Conservation (phyloP, 768 basidiomycete genomes). For the Tylopilus sp. region DNA sequence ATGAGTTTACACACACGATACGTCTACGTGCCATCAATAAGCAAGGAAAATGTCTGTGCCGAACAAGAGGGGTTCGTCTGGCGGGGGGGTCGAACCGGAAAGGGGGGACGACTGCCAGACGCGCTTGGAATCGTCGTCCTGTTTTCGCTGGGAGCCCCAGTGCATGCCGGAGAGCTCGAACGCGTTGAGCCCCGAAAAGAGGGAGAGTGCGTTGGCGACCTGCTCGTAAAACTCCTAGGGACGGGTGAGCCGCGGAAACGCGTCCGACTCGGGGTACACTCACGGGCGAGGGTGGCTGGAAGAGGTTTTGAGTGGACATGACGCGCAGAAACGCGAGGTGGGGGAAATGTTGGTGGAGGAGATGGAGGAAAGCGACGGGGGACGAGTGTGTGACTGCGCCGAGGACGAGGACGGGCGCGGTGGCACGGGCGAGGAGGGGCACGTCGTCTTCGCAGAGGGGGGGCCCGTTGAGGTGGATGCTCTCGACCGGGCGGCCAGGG, state of each 20-base stretch:
- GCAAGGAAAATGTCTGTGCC: conserved; percentile 28
- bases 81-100: conserved; percentile 26
- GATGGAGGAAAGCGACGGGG: conserved; percentile 54
- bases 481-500: conserved; percentile 63
- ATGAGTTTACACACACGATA: conserved; percentile 7
- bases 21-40: conserved; percentile 26
- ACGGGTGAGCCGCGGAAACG: conserved; percentile 4
- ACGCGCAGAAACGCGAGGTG: conserved; percentile 64
- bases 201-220: conserved; percentile 54
- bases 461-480: conserved; percentile 59
- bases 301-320: conserved; percentile 52
- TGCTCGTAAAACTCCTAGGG: conserved; percentile 59
- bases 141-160: conserved; percentile 57
- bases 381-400: conserved; percentile 57
- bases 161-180: conserved; percentile 78
- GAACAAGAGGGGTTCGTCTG: conserved; percentile 31
- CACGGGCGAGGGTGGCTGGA: conserved; percentile 50
- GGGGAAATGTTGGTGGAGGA: conserved; percentile 54
- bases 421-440: conserved; percentile 45
- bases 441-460: conserved; percentile 58
- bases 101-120: conserved; percentile 56
- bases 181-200: conserved; percentile 56
- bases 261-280: background rate
- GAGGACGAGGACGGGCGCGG: conserved; percentile 51
- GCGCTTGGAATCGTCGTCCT: conserved; percentile 40